phyloP scores from a whole-genome alignment of 1,139 yeast genomes.

The Yamadazyma spencermartinsiae region DNA sequence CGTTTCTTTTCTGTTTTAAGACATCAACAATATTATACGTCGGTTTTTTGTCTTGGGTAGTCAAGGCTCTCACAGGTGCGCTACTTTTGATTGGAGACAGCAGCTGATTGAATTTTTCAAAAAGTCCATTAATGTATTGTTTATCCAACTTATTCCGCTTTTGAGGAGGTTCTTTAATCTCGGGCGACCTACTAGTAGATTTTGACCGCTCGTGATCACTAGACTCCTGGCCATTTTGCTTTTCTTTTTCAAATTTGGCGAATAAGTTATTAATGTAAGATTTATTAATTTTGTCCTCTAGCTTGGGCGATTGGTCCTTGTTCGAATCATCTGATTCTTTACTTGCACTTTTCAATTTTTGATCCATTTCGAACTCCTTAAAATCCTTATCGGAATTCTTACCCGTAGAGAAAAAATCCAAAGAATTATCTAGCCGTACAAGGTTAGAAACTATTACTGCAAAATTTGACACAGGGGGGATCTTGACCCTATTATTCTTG shows the following conservation, averaged over 20 bases:
- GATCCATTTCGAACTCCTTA: slow-evolving; percentile 20
- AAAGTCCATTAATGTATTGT: slow-evolving; percentile 18
- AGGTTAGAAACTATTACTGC: slow-evolving; percentile 57
- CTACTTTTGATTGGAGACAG: background rate
- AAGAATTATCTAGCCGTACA: slow-evolving; percentile 39
- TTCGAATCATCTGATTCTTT: slow-evolving; percentile 6
- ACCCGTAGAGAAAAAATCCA: slow-evolving; percentile 47
- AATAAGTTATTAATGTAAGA: slow-evolving; percentile 19
- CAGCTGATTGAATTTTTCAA: slow-evolving; percentile 7
- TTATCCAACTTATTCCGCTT: slow-evolving; percentile 12
- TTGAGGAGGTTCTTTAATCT: slow-evolving; percentile 2
- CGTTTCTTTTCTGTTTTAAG: slow-evolving; percentile 14
- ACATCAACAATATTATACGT: slow-evolving; percentile 23
- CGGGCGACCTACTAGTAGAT: slow-evolving; percentile 6
- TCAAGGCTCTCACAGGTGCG: background rate
- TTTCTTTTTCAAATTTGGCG: slow-evolving; percentile 4
- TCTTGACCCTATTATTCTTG: slow-evolving; percentile 23
- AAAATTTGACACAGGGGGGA: slow-evolving; percentile 51
- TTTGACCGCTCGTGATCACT: no score
- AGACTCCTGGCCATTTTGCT: slow-evolving; percentile 4
- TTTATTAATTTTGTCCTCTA: slow-evolving; percentile 11
- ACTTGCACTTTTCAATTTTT: slow-evolving; percentile 7
- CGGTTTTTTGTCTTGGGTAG: slow-evolving; percentile 5
- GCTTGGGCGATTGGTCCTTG: slow-evolving; percentile 3
- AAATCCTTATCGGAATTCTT: slow-evolving; percentile 12